Conservation (phyloP, 106 monocot species). For the Apostasia ramifera region DNA sequence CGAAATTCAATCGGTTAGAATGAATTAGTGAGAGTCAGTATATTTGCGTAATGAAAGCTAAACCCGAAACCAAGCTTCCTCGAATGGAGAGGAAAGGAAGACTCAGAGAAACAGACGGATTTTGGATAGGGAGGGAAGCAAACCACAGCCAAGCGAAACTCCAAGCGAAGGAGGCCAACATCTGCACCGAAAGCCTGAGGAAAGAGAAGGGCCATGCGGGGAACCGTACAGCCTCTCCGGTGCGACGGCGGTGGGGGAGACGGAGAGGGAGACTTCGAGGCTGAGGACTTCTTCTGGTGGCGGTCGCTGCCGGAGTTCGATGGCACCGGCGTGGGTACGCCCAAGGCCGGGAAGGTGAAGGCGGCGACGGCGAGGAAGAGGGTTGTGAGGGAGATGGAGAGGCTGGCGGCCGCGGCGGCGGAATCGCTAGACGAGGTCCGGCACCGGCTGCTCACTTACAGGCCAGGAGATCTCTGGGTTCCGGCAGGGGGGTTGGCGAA, state of each 20-base stretch:
- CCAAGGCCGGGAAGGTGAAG: neutral
- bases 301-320: slow-evolving; percentile 25
- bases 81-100: too few relatives aligned
- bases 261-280: neutral
- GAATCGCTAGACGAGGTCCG: slow-evolving; percentile 58
- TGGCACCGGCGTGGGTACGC: neutral
- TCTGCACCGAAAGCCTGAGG: neutral
- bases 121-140: too few relatives aligned
- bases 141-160: neutral
- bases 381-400: slow-evolving; percentile 49
- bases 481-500: slow-evolving; percentile 44
- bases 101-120: too few relatives aligned
- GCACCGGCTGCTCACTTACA: slow-evolving; percentile 37
- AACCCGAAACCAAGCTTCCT: too few relatives aligned
- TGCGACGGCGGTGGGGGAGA: neutral
- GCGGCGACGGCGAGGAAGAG: slow-evolving; percentile 1
- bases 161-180: slow-evolving; percentile 4
- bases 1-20: too few relatives aligned
- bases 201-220: slow-evolving; percentile 8
- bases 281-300: slow-evolving; percentile 41
- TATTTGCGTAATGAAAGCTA: too few relatives aligned
- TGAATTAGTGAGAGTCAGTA: too few relatives aligned
- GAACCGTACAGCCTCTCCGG: slow-evolving; percentile 8
- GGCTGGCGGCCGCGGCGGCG: slow-evolving; percentile 28
- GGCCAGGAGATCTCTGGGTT: slow-evolving; percentile 55